phyloP scores from a whole-genome alignment of 2,329 filamentous ascomycete genomes.

The Lachnellula subtilissima region DNA sequence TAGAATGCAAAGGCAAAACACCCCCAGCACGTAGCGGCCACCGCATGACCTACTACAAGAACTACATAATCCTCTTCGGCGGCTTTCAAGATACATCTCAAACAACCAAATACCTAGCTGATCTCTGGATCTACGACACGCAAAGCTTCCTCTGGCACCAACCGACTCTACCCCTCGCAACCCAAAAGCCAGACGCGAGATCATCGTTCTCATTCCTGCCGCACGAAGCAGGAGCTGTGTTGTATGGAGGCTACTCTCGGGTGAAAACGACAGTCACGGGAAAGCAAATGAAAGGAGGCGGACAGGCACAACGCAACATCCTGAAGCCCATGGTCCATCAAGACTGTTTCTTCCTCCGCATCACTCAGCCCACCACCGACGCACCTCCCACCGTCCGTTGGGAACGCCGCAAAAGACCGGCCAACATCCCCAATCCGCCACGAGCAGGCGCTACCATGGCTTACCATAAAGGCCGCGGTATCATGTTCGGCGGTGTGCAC shows the following conservation, averaged over 20 bases:
- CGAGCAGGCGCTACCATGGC: constrained; percentile 91
- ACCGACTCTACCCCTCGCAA: constrained; percentile 68
- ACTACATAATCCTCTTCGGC: constrained; percentile 92
- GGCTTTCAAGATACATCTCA: constrained; percentile 97
- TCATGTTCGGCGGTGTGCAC: constrained; percentile 90
- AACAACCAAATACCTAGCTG: constrained; percentile 87
- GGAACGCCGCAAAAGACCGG: constrained; percentile 90
- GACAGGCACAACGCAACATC: constrained; percentile 61
- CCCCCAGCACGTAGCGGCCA: constrained; percentile 87
- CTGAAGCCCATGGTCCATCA: constrained; percentile 87
- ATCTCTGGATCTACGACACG: constrained; percentile 95
- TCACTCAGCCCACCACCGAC: constrained; percentile 67
- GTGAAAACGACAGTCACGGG: constrained; percentile 66
- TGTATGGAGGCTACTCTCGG: constrained; percentile 91
- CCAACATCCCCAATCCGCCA: constrained; percentile 77
- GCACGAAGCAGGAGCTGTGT: constrained; percentile 80
- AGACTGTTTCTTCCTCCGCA: constrained; percentile 88
- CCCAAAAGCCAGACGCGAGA: constrained; percentile 82
- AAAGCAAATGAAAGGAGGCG: constrained; percentile 58
- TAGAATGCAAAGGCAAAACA: constrained; percentile 72
- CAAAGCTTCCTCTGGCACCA: constrained; percentile 79
- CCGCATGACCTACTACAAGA: constrained; percentile 94
- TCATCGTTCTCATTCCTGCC: constrained; percentile 91
- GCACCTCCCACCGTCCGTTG: constrained; percentile 73
- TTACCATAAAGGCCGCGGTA: constrained; percentile 86